phyloP scores from a whole-genome alignment of 192 early-diverging fungal genomes.

The Backusella australiensis region DNA sequence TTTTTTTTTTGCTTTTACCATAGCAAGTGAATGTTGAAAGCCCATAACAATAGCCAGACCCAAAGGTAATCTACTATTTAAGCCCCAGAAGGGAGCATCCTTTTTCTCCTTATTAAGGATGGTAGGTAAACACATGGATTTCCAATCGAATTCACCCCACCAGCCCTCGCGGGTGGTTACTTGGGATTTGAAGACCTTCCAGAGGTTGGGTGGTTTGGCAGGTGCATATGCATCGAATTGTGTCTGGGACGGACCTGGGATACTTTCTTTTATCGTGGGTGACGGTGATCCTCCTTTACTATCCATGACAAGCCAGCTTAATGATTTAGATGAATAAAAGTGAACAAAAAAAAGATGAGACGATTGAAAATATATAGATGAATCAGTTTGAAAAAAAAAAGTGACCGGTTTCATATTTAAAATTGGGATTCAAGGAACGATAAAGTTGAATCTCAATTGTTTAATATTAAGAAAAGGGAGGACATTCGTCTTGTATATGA shows the following conservation, averaged over 20 bases:
- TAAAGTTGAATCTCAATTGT: neutral
- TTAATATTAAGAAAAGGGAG: neutral
- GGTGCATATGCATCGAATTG: conserved; percentile 23
- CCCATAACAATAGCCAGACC: conserved; percentile 46
- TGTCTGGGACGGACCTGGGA: neutral
- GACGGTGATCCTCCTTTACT: conserved; percentile 2
- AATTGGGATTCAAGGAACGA: neutral
- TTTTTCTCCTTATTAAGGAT: conserved; percentile 36
- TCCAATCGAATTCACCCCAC: conserved; percentile 44
- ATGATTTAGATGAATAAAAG: neutral
- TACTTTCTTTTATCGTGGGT: neutral
- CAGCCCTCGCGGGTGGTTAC: conserved; percentile 42
- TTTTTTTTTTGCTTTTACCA: conserved; percentile 5
- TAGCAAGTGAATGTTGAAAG: conserved; percentile 20
- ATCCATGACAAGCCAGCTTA: conserved; percentile 8
- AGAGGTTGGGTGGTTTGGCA: conserved; percentile 4
- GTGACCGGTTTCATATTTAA: neutral
- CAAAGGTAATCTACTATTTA: conserved; percentile 43
- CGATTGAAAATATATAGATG: neutral
- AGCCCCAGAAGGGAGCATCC: conserved; percentile 45
- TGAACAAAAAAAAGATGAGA: neutral
- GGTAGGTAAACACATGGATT: conserved; percentile 40
- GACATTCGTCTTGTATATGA: too few relatives aligned
- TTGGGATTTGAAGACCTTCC: conserved; percentile 11
- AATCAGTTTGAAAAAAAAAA: neutral